Evolutionary conservation across 108 stramenopile species (phyloP), one percentile per base, ranked within the genome.

Genomic region (Stephanodiscus minutulus): DNA sequence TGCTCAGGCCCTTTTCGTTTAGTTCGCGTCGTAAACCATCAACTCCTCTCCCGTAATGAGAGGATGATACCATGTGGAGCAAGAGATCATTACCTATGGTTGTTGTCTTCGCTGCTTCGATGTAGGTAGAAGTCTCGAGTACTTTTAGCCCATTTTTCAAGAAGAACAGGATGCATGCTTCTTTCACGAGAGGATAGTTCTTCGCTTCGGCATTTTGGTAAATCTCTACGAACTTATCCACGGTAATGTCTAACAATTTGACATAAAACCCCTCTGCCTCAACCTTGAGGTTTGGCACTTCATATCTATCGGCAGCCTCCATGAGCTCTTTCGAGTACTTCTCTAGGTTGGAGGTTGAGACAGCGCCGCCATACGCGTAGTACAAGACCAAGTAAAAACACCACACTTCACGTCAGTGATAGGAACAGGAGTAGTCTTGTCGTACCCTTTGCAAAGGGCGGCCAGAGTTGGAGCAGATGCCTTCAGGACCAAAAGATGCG

Each of bases 241-340:
- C 20, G 18, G 12, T 9, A 8, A 52, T 10, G 20, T 8, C 24
- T 8, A 1, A 52, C 22, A 10, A 52, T 52, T 52, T 52, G 18
- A 20, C 50, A 20, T 52, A 52, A 10, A 52, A 18, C 6, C 48
- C 48, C 10, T 49, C 48, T 49, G 48, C 48, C 8, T 49, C 48
- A 49, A 49, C 48, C 48, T 49, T 49, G 10, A 49, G 48, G 48
- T 3, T 49, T 8, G 48, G 48, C 48, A 52, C n/a, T 21, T 7
- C 50, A 21, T 9, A 52, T 10, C 50, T 52, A 25, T 52, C 7
- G 24, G 50, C 50, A 20, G 24, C 18, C 50, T 52, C 50, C 50
- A 52, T 52, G 50, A 52, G 50, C 24, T 52, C 20, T 10, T 52
- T 52, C 12, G 50, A 18, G 50, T 52, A 52, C 20, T 52, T 52